Percentiles rank a stretch among this genome's conserved stretches.
These are phyloP conservation scores for Colletotrichum sp. DNA, from an alignment of 2,329 filamentous ascomycete species.

Conservation along the genomic window DNA sequence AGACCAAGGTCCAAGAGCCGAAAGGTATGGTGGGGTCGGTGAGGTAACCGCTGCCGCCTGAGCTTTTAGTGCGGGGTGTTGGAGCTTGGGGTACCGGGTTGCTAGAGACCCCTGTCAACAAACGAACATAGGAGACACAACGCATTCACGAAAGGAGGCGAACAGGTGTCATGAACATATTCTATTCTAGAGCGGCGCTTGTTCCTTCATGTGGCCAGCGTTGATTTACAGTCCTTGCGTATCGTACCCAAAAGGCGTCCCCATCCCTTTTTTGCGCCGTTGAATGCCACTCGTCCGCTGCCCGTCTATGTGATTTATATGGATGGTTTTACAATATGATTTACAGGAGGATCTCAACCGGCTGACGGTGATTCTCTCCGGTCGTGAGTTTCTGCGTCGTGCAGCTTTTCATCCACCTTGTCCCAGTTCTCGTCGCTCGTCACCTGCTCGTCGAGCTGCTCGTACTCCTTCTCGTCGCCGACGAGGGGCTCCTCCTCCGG, in stretches of 20 bases:
- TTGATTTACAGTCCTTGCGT: not conserved
- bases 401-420: not conserved
- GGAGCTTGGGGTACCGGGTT: conserved; percentile 5
- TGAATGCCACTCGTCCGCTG: not conserved
- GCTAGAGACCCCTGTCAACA: not conserved
- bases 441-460: not conserved
- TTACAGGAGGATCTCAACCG: not conserved
- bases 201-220: not conserved
- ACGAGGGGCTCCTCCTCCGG: conserved; percentile 39
- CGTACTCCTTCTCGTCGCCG: conserved; percentile 7
- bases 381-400: not conserved
- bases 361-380: not conserved
- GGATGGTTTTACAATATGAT: not conserved
- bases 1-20: not conserved
- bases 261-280: not conserved
- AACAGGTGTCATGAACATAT: not conserved
- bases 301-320: not conserved
- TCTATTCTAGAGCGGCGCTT: not conserved
- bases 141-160: not conserved
- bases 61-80: conserved; percentile 13
- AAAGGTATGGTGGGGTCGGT: conserved; percentile 1
- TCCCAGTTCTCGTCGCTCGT: not conserved
- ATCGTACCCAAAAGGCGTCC: not conserved
- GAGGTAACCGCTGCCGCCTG: conserved; percentile 4
- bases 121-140: not conserved